A percentile compares a stretch with the other conserved stretches of the same genome.
These are phyloP conservation scores for Petunia secreta DNA, from an alignment of 257 asterid genomes.

Conservation along the genomic window DNA sequence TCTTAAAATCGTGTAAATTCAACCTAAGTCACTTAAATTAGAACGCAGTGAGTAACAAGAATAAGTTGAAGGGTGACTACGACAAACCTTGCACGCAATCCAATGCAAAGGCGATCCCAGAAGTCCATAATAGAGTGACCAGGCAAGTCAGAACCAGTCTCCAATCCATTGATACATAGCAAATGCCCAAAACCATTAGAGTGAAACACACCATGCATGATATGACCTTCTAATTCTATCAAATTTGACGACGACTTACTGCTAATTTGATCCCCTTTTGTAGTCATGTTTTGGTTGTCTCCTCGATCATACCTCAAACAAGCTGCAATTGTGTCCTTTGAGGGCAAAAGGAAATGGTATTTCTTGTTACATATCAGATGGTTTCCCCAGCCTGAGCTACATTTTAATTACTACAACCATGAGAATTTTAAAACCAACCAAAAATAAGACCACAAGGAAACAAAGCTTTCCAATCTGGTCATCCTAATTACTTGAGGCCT, in stretches of 20 bases:
- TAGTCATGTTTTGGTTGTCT: neutral
- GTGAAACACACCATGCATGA: slow-evolving; percentile 90
- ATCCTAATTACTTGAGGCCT: neutral
- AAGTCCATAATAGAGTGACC: slow-evolving; percentile 93
- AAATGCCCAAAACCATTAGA: slow-evolving; percentile 94
- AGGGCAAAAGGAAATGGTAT: slow-evolving; percentile 86
- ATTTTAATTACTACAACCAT: slow-evolving; percentile 28
- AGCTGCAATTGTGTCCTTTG: slow-evolving; percentile 48
- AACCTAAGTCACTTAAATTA: fast-evolving
- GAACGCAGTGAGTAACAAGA: too few species aligned
- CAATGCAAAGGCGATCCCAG: slow-evolving; percentile 91
- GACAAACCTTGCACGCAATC: slow-evolving; percentile 79
- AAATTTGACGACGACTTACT: slow-evolving; percentile 49
- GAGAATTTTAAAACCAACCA: neutral
- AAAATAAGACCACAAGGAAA: neutral
- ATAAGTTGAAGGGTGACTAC: neutral
- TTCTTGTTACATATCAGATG: slow-evolving; percentile 91
- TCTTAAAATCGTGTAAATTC: neutral
- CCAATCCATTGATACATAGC: slow-evolving; percentile 78
- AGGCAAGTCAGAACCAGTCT: slow-evolving; percentile 59
- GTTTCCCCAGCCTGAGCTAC: slow-evolving; percentile 90
- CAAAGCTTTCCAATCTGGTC: too few species aligned
- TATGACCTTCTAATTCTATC: slow-evolving; percentile 70
- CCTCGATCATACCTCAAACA: slow-evolving; percentile 35
- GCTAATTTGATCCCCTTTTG: neutral